Evolutionary conservation across 2,329 filamentous ascomycete genomes (phyloP), one percentile per base, ranked within the genome.

Genomic region (Polychaeton citri): DNA sequence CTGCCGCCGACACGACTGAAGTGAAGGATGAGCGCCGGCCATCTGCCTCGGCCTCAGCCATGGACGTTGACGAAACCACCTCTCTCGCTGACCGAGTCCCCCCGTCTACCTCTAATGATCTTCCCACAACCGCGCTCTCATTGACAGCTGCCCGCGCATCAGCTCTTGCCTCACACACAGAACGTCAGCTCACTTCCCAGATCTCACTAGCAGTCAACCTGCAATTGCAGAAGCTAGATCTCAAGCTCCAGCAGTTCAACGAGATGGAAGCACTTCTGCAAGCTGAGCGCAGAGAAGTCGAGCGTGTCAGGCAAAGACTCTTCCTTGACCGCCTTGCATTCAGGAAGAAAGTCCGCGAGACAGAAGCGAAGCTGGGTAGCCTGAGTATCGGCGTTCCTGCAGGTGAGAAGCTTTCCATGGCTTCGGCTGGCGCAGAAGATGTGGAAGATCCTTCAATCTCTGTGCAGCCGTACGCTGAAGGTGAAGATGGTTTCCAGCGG

Each of bases 231-330:
- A 98, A 98, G 63, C 77, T 96, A 43, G 86, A 96, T 61, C 68
- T 96, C 50, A 98, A 98, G 63, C 71, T 98, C 40, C 79, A 85
- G 53, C 93, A 96, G 58, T 98, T 98, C 62, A 81, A 83, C 50
- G 90, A 98, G 59, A 87, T 98, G 72, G 90, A 98, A 61, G 73
- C 82, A 13, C 79, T 95, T 31, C 69, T 98, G 34, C 82, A 92
- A 50, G 85, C 87, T 5, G 90, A 98, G 64, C 79, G 88, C 40
- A 76, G 87, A 41, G 90, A 98, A 60, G 70, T 98, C 16, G 90
- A 98, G 61, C 76, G 87, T 38, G 84, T 83, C 28, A 77, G 88
- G 19, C 87, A 96, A 58, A 83, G 95, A 58, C 72, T 98, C 13
- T 94, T 96, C 68, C 67, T 96, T 24, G 90, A 98, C 58, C 76